Conservation (phyloP, 208 protist genomes). For the Acanthamoeba rhysodes region DNA sequence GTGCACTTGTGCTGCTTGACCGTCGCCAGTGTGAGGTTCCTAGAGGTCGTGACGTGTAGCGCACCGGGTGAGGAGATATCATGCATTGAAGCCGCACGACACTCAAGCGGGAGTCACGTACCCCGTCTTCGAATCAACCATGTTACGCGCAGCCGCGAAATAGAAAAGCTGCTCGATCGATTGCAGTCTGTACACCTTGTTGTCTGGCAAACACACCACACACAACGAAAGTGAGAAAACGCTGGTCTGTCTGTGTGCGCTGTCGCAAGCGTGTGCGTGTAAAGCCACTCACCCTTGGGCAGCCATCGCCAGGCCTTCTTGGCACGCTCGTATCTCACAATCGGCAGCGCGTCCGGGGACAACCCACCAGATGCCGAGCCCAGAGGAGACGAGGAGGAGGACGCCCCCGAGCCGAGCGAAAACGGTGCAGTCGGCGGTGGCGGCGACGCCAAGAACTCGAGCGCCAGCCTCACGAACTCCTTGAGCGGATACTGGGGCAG, state of each 20-base stretch:
- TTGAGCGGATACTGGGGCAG: slow-evolving; percentile 55
- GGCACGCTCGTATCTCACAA: background rate
- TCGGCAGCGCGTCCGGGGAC: background rate
- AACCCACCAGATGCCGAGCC: background rate
- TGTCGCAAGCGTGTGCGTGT: background rate
- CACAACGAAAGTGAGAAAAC: background rate
- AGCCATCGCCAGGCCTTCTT: slow-evolving; percentile 68
- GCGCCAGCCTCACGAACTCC: slow-evolving; percentile 63
- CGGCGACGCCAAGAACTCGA: slow-evolving; percentile 52
- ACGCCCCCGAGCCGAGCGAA: background rate
- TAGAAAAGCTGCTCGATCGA: slow-evolving; percentile 69
- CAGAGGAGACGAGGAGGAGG: background rate
- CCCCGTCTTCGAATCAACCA: slow-evolving; percentile 50
- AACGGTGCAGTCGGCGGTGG: slow-evolving; percentile 30
- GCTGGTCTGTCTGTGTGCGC: background rate
- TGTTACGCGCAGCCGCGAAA: slow-evolving; percentile 56
- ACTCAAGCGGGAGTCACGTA: background rate
- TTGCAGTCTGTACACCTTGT: slow-evolving; percentile 46
- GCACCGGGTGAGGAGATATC: background rate
- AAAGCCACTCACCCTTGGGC: background rate
- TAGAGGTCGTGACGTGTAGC: background rate
- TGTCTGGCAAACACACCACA: background rate
- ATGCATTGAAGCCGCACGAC: background rate
- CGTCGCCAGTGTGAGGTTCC: slow-evolving; percentile 11
- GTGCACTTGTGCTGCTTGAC: slow-evolving; percentile 65